Base-by-base conservation (phyloP, 345 rosid genomes). In the Litchi chinensis region DNA sequence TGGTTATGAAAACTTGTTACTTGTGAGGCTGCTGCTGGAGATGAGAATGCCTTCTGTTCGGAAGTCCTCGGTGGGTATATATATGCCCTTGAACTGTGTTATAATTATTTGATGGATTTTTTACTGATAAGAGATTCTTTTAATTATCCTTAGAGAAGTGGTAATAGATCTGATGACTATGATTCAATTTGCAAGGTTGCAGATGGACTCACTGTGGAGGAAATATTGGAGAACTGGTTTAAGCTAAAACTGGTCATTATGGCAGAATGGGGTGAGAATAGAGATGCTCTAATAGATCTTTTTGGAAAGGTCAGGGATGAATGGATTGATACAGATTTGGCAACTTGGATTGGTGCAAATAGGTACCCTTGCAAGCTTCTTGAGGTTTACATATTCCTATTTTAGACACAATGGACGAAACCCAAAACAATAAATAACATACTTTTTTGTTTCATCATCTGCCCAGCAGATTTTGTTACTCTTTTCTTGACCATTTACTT, bases 281-380 rank as follows among this genome's bases (percentile, higher is more conserved):
- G 86, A 81, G 97, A 92, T 72, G 85, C 48, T 67, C 75, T 95
- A 46, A 65, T 95, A 2, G 91, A 90, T 73, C 93, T 93, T 71
- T 95, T 93, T 46, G 98, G 99, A 15, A 90, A 89, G 80, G 89
- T 95, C 84, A 88, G 96, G 83, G 99, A 95, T 84, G 91, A 93
- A 78, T 95, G 99, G 99, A 90, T 95, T 50, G 90, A 87, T 40
- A 83, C 77, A 15, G 97, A 92, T 82, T 82, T 93, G 87, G 73
- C 87, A 6, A 88, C 96, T 66, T 93, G 96, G 97, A 92, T 95
- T 76, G 91, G 90, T 87, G 98, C 99, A n/a, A 95, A 95, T 82
- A 93, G 96, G 99, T 92, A 85, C 43, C 44, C 65, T 62, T 59
- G 65, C 4, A 3, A 24, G 56, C 66, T 59, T 64, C 46, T 60